Conservation (phyloP, 2,329 filamentous ascomycete species). For the Grosmannia penicillata region DNA sequence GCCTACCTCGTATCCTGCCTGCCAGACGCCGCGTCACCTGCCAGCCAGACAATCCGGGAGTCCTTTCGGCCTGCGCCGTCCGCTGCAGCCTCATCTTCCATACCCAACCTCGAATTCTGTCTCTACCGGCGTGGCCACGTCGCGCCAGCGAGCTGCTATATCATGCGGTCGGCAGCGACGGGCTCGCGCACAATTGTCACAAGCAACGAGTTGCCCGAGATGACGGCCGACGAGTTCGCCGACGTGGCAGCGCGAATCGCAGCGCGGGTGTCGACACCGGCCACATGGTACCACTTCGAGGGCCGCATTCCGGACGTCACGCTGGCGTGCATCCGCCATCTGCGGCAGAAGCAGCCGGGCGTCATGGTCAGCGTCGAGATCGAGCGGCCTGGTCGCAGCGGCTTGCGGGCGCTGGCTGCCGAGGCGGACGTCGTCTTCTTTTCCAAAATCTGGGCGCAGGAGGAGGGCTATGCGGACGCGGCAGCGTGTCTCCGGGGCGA, state of each 20-base stretch:
- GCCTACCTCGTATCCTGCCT: constrained; percentile 36
- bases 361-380: constrained; percentile 52
- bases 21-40: constrained; percentile 35
- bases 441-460: constrained; percentile 53
- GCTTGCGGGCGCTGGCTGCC: constrained; percentile 42
- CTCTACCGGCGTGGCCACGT: constrained; percentile 39
- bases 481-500: constrained; percentile 35
- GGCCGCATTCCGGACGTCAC: constrained; percentile 51
- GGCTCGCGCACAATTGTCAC: constrained; percentile 57
- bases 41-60: constrained; percentile 32
- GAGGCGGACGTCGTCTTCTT: constrained; percentile 61
- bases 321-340: constrained; percentile 39
- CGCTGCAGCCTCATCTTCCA: neutral
- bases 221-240: constrained; percentile 48
- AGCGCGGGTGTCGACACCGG: neutral
- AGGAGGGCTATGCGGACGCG: constrained; percentile 20
- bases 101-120: constrained; percentile 28
- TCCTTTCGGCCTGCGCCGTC: constrained; percentile 30
- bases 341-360: constrained; percentile 21
- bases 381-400: constrained; percentile 51
- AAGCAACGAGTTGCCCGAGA: constrained; percentile 52
- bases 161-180: constrained; percentile 44
- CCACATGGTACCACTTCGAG: constrained; percentile 58
- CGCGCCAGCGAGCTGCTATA: constrained; percentile 53
- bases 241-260: constrained; percentile 23